A percentile compares a stretch with the other conserved stretches of the same genome.
Conservation (phyloP, 768 basidiomycete genomes). For the Boletus tylopilopsis region DNA sequence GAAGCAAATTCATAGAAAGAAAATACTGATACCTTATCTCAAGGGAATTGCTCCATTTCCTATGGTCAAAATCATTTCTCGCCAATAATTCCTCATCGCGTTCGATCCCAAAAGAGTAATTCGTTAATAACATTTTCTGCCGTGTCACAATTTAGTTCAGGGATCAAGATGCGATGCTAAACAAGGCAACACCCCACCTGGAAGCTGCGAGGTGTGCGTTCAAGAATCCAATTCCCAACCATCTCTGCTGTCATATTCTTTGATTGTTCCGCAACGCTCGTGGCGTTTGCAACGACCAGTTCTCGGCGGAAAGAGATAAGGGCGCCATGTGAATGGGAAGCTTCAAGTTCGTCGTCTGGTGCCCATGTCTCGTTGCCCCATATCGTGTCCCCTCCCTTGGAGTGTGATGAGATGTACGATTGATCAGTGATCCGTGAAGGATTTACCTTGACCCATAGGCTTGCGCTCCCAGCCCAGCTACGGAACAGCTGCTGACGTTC, state of each 20-base stretch:
- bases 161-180: neutral
- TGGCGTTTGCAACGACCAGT: slow-evolving; percentile 1
- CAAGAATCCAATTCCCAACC: slow-evolving; percentile 74
- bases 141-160: neutral
- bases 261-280: slow-evolving; percentile 15
- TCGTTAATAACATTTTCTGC: slow-evolving; percentile 72
- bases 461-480: slow-evolving; percentile 92
- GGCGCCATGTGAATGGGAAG: slow-evolving; percentile 68
- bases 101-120: slow-evolving; percentile 91
- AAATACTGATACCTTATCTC: slow-evolving; percentile 55
- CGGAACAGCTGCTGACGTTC: slow-evolving; percentile 90
- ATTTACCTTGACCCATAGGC: slow-evolving; percentile 91
- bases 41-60: slow-evolving; percentile 91
- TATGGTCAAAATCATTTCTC: slow-evolving; percentile 66
- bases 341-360: slow-evolving; percentile 66
- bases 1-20: neutral
- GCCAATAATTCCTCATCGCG: slow-evolving; percentile 59
- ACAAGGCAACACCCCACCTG: slow-evolving; percentile 46
- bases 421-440: neutral
- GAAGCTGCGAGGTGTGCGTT: slow-evolving; percentile 79
- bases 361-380: slow-evolving; percentile 79
- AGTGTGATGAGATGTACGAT: neutral
- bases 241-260: slow-evolving; percentile 77
- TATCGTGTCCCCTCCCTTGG: slow-evolving; percentile 72
- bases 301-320: slow-evolving; percentile 73